Conservation (phyloP, 352 stramenopile species). For the Pythium dissimile region DNA sequence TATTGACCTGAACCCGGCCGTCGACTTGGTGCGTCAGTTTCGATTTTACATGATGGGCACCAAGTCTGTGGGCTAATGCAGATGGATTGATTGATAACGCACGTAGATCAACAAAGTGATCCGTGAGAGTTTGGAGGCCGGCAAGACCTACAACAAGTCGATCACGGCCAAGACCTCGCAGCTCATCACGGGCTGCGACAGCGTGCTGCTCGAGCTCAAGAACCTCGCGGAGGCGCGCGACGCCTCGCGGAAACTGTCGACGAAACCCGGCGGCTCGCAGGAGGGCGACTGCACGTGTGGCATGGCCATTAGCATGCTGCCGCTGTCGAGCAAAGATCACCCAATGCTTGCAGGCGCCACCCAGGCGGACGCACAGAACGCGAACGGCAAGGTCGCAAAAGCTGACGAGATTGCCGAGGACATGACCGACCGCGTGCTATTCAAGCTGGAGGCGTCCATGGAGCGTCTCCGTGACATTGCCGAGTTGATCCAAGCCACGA, state of each 20-base stretch:
- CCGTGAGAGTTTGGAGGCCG: slow-evolving; percentile 66
- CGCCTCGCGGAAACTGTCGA: slow-evolving; percentile 39
- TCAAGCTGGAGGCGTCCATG: slow-evolving; percentile 73
- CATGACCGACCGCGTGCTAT: slow-evolving; percentile 71
- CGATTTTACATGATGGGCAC: too few species aligned
- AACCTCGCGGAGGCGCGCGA: slow-evolving; percentile 58
- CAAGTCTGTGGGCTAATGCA: too few species aligned
- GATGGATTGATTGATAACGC: not conserved
- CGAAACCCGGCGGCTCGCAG: slow-evolving; percentile 22
- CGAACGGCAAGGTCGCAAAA: slow-evolving; percentile 2
- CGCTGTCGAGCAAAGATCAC: slow-evolving; percentile 25
- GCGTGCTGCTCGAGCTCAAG: slow-evolving; percentile 70
- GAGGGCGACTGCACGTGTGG: slow-evolving; percentile 51
- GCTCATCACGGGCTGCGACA: slow-evolving; percentile 73
- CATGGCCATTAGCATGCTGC: slow-evolving; percentile 62
- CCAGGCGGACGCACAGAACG: not conserved
- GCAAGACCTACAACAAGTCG: slow-evolving; percentile 85
- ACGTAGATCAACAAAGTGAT: slow-evolving; percentile 53
- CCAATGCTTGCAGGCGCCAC: slow-evolving; percentile 3
- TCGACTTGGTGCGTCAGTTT: slow-evolving; percentile 57
- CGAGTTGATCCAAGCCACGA: slow-evolving; percentile 80
- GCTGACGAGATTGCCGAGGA: slow-evolving; percentile 72
- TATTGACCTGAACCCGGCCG: slow-evolving; percentile 78
- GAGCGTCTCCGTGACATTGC: slow-evolving; percentile 66
- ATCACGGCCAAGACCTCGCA: slow-evolving; percentile 80